Percentiles rank a stretch among this genome's conserved stretches.
phyloP scores from a whole-genome alignment of 2,329 filamentous ascomycete genomes.

The Fusarium protoensiforme region DNA sequence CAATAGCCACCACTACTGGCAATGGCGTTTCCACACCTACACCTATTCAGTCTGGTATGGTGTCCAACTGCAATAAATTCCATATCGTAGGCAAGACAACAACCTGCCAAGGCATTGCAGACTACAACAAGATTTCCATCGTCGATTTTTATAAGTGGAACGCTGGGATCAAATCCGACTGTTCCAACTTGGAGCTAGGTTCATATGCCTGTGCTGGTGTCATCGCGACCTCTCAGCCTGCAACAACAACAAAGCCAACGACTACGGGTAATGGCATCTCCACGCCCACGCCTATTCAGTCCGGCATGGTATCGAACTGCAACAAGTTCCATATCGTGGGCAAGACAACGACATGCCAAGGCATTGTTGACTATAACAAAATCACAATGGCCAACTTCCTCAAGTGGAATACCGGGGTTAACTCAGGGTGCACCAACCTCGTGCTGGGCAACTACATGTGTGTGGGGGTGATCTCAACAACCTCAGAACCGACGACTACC shows the following conservation, averaged over 20 bases:
- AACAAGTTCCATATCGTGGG: not conserved
- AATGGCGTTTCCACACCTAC: not conserved
- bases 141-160: slow-evolving; percentile 9
- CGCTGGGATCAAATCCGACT: not conserved
- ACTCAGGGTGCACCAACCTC: not conserved
- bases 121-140: slow-evolving; percentile 1
- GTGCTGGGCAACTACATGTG: not conserved
- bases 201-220: not conserved
- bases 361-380: not conserved
- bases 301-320: not conserved
- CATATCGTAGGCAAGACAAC: not conserved
- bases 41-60: slow-evolving; percentile 1
- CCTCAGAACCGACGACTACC: not conserved
- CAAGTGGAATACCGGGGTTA: not conserved
- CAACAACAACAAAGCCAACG: not conserved
- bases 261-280: not conserved
- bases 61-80: slow-evolving; percentile 10
- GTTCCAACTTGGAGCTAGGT: not conserved
- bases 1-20: not conserved
- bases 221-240: not conserved
- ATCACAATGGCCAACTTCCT: slow-evolving; percentile 6
- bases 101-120: not conserved
- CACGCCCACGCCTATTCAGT: not conserved
- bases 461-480: not conserved
- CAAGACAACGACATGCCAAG: not conserved